A percentile compares a stretch with the other conserved stretches of the same genome.
phyloP scores from a whole-genome alignment of 2,329 filamentous ascomycete genomes.

The Xylariomycetidae sp. region DNA sequence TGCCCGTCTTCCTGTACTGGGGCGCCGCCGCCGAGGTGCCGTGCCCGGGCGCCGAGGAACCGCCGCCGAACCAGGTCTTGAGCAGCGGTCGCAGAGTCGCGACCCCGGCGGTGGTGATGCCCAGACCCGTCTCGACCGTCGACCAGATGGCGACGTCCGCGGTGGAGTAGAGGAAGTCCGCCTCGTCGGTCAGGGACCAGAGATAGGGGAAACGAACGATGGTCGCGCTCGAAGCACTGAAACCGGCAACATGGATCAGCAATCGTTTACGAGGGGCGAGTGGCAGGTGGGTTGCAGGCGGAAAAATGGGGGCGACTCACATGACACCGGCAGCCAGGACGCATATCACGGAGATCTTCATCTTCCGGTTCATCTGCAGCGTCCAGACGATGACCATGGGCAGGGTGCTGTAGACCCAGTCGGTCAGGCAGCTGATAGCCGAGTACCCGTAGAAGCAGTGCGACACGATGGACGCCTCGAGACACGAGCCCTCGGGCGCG shows the following conservation, averaged over 20 bases:
- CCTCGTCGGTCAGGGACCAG: constrained; percentile 27
- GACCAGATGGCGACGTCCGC: constrained; percentile 41
- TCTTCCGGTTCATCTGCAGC: constrained; percentile 33
- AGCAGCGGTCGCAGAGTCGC: constrained; percentile 37
- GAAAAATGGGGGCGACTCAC: constrained; percentile 19
- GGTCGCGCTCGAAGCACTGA: constrained; percentile 37
- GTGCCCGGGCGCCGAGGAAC: constrained; percentile 7
- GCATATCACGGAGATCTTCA: constrained; percentile 31
- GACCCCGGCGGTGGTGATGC: constrained; percentile 33
- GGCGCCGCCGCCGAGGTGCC: constrained; percentile 7
- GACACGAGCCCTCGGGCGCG: constrained; percentile 26
- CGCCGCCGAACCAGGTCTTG: constrained; percentile 7
- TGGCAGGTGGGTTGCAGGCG: constrained; percentile 2
- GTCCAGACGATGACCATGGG: constrained; percentile 37
- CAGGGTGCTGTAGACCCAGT: constrained; percentile 36
- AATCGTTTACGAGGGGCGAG: neutral
- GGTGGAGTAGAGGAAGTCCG: constrained; percentile 39
- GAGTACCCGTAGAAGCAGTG: constrained; percentile 32
- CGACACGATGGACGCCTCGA: constrained; percentile 21
- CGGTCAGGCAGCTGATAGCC: constrained; percentile 32
- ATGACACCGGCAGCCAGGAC: constrained; percentile 31
- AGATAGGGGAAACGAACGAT: constrained; percentile 40
- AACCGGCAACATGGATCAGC: too few relatives aligned
- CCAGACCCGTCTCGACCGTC: constrained; percentile 39
- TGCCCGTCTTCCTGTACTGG: constrained; percentile 6